Base-by-base conservation (phyloP, 768 basidiomycete genomes). In the Lentinula guzmanii region DNA sequence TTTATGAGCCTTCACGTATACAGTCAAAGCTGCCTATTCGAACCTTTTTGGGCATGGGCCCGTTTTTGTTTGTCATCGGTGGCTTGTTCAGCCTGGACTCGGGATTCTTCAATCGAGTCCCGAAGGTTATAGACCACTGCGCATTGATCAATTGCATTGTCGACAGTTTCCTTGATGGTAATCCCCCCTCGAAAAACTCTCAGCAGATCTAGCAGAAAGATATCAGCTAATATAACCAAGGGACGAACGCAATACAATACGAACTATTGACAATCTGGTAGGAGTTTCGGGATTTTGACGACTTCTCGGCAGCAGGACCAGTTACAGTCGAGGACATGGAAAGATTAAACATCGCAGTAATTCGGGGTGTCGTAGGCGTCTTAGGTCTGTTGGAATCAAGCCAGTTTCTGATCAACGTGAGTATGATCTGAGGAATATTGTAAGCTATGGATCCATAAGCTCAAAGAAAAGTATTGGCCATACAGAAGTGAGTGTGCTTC, bases 201-300 rank as follows among this genome's bases (percentile, higher is more conserved):
- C 33, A 96, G 78, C 7, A 93, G 77, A 74, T 90, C 92, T 93
- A 61, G 4, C 63, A 55, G 57, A 60, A 16, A 46, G 45, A 57
- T 10, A 33, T 64, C 55, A 67, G 58, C 51, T 60, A 6, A 8
- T n/a, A 62, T 15, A 41, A 2, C 61, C 28, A 50, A 34, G 28
- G 53, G 46, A 48, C 52, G 16, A 54, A 15, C 48, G 39, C 55
- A 16, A 58, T 18, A 28, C n/a, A 35, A 41, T 21, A 70, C 86
- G 61, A 71, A 92, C 94, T 96, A 69, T 97, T 95, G 72, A 98
- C 93, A 41, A 93, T 81, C 68, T 90, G 86, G 71, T 93, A 95
- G 0, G 91, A 93, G 61, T 85, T 85, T 13, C 86, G 79, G 37
- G 41, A 15, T 34, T 51, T 60, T 35, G 51, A 50, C 4, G 51